Conservation (phyloP, 768 basidiomycete genomes). For the Wakefieldia striispora region DNA sequence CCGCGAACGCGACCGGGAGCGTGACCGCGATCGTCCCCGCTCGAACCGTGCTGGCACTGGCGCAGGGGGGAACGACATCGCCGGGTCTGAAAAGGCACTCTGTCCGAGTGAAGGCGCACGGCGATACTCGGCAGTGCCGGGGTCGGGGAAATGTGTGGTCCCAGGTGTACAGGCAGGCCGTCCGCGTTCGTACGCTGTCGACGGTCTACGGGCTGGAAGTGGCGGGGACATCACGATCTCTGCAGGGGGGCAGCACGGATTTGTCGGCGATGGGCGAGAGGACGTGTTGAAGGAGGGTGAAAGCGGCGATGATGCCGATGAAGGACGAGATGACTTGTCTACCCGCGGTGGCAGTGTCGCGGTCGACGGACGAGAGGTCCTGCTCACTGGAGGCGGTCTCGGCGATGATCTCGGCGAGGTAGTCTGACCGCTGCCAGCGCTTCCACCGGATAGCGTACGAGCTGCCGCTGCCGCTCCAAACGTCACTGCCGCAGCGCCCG, state of each 20-base stretch:
- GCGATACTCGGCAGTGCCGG: too few relatives aligned
- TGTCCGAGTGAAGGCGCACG: not conserved
- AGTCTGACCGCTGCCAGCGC: not conserved
- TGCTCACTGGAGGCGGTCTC: conserved; percentile 11
- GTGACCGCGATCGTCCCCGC: not conserved
- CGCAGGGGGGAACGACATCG: too few relatives aligned
- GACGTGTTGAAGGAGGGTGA: not conserved
- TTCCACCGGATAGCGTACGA: not conserved
- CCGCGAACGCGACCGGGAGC: not conserved
- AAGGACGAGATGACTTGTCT: not conserved
- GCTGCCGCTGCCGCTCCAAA: not conserved
- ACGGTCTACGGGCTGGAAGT: not conserved
- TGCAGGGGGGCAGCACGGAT: not conserved
- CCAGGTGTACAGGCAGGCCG: not conserved
- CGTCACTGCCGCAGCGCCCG: not conserved
- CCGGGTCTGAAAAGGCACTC: not conserved
- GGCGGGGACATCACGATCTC: not conserved
- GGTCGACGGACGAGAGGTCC: conserved; percentile 11
- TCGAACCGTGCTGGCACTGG: not conserved
- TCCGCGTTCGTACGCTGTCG: not conserved
- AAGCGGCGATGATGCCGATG: not conserved
- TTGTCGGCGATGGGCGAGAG: not conserved
- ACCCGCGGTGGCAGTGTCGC: not conserved
- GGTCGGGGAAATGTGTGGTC: not conserved
- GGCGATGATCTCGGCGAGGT: not conserved